Conservation (phyloP, 208 protist species). For the Trypanosoma congolense region DNA sequence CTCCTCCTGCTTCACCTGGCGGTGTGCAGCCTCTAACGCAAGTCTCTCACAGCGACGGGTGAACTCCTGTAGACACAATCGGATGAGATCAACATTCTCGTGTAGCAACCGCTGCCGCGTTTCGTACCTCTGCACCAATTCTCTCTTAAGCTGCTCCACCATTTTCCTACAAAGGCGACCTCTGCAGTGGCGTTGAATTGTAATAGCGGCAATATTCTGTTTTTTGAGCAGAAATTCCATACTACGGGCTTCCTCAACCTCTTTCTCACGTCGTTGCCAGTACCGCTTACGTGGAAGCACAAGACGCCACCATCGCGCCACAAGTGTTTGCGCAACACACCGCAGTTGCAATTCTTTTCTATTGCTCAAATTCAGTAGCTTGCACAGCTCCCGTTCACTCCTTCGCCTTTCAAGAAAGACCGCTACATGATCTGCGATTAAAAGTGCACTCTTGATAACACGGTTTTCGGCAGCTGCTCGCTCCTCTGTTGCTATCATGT, state of each 20-base stretch:
- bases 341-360: conserved; percentile 35
- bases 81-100: conserved; percentile 31
- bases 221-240: conserved; percentile 8
- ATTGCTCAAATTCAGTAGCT: conserved; percentile 30
- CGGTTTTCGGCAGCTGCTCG: conserved; percentile 25
- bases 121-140: conserved; percentile 11
- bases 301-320: conserved; percentile 67
- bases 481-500: background rate
- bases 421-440: conserved; percentile 28
- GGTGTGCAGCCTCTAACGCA: conserved; percentile 19
- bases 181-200: conserved; percentile 36
- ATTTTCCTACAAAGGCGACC: conserved; percentile 25
- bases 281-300: conserved; percentile 36
- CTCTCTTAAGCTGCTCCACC: conserved; percentile 9
- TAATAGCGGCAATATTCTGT: conserved; percentile 23
- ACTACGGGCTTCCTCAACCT: conserved; percentile 29
- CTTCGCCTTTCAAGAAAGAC: conserved; percentile 27
- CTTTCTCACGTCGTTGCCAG: conserved; percentile 39
- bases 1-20: conserved; percentile 11
- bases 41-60: conserved; percentile 26
- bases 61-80: conserved; percentile 47
- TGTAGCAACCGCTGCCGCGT: conserved; percentile 18
- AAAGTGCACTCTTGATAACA: conserved; percentile 17
- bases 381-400: conserved; percentile 28
- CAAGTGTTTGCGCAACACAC: conserved; percentile 25